Evolutionary conservation across 2,329 filamentous ascomycete species (phyloP), one percentile per base, ranked within the genome.

Genomic region (Rutstroemia sp.): DNA sequence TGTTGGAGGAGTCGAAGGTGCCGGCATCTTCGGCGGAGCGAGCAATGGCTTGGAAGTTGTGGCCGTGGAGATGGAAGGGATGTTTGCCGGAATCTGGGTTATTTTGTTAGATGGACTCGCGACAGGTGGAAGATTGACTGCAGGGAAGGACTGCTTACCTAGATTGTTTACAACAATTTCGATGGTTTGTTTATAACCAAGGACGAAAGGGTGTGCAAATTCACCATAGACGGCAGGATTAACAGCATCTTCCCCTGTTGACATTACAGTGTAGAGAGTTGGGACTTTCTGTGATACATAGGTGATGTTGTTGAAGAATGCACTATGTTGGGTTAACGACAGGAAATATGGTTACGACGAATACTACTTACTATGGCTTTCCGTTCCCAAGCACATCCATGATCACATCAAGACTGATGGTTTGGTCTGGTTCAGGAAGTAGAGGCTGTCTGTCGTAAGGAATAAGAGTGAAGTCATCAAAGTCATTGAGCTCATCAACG

Each of bases 81-180:
- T 91, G 87, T 19, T 82, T 85, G 45, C 88, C 74, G 52, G 75
- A 65, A 65, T 92, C 88, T 67, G 45, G 10, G 27, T 8, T n/a
- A 8, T 16, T 9, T 45, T 23, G 41, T 39, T 27, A 2, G 10
- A 18, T 7, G 10, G 5, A 3, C 21, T 16, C 9, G 27, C 7
- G 27, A 25, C 3, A 10, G 9, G 34, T 25, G 23, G 3, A 25
- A n/a, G 30, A 10, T 21, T 38, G 18, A 12, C 4, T 18, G 19
- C 6, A 12, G 14, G 2, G 2, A 27, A 14, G 8, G 12, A 21
- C 10, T 39, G 42, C 62, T 54, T 52, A 67, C 66, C 66, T 51
- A 81, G 74, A 67, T 92, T 92, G 75, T 92, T 91, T 14, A 92
- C 74, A n/a, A 90, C 72, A 54, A 92, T 81, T 65, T 92, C 83